These are phyloP conservation scores for Diaporthe helianthi DNA, from an alignment of 2,329 filamentous ascomycete genomes.

Conservation along the genomic window DNA sequence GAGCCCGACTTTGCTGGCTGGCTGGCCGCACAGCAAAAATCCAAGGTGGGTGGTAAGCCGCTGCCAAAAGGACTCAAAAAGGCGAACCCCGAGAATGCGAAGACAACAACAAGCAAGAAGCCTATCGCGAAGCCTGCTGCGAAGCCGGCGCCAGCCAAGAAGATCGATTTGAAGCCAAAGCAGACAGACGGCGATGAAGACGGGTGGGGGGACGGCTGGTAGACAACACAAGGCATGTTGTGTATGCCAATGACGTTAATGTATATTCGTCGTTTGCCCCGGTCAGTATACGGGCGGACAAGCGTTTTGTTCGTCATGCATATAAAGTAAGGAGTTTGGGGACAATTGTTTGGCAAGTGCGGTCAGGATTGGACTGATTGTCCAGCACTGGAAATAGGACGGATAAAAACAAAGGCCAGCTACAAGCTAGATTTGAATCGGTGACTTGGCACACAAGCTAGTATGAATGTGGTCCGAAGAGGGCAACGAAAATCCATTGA, in stretches of 20 bases:
- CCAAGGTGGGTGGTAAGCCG: constrained; percentile 71
- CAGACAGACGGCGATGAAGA: constrained; percentile 59
- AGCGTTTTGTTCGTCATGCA: constrained; percentile 10
- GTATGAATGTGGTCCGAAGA: neutral
- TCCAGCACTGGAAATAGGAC: neutral
- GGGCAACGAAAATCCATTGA: neutral
- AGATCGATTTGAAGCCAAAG: constrained; percentile 73
- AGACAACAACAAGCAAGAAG: constrained; percentile 49
- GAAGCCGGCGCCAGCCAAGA: constrained; percentile 63
- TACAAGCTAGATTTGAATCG: neutral
- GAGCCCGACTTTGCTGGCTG: constrained; percentile 97
- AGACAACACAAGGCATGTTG: constrained; percentile 31
- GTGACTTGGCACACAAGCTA: constrained; percentile 5
- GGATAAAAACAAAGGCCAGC: neutral
- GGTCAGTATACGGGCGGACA: neutral
- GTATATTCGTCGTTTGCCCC: constrained; percentile 19
- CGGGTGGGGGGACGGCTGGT: constrained; percentile 73
- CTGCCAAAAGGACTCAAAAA: constrained; percentile 87
- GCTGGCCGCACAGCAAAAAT: constrained; percentile 83
- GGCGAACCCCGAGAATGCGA: constrained; percentile 48
- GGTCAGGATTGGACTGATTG: neutral
- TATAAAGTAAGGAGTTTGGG: constrained; percentile 26
- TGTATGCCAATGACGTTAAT: neutral
- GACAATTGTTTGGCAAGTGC: neutral
- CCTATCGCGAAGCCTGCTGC: constrained; percentile 49